phyloP scores from a whole-genome alignment of 164 flowering plant species.

The Vitis vinifera region DNA sequence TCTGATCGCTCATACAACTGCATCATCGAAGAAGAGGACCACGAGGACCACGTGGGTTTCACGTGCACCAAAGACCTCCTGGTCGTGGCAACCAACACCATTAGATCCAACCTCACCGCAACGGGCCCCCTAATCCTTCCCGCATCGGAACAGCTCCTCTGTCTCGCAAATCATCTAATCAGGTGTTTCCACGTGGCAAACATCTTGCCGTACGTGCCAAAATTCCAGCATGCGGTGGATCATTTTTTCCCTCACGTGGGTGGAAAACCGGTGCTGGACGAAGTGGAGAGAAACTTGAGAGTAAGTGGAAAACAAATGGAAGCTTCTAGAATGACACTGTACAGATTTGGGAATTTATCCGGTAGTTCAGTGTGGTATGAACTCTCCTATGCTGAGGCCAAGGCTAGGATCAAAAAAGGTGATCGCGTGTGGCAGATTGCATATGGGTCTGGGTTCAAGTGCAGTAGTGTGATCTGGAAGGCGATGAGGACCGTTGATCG shows the following conservation, averaged over 20 bases:
- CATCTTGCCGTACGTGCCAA: neutral
- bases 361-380: constrained; percentile 5
- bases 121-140: too few relatives aligned
- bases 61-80: too few relatives aligned
- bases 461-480: constrained; percentile 2
- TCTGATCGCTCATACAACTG: too few relatives aligned
- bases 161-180: too few relatives aligned
- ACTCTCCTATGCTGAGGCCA: neutral
- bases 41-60: too few relatives aligned
- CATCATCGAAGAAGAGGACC: too few relatives aligned
- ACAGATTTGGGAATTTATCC: neutral
- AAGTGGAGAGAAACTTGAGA: neutral
- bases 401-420: neutral
- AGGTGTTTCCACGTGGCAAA: neutral
- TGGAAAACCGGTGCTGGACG: neutral
- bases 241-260: neutral
- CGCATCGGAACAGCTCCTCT: too few relatives aligned
- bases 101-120: too few relatives aligned
- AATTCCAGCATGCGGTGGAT: neutral
- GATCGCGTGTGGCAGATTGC: constrained; percentile 3
- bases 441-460: constrained; percentile 5
- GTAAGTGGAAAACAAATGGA: neutral
- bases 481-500: neutral
- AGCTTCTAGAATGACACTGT: constrained; percentile 1
- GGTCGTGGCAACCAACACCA: too few relatives aligned